Evolutionary conservation across 1,139 yeast genomes (phyloP), one percentile per base, ranked within the genome.

Genomic region (Pichia sp.): DNA sequence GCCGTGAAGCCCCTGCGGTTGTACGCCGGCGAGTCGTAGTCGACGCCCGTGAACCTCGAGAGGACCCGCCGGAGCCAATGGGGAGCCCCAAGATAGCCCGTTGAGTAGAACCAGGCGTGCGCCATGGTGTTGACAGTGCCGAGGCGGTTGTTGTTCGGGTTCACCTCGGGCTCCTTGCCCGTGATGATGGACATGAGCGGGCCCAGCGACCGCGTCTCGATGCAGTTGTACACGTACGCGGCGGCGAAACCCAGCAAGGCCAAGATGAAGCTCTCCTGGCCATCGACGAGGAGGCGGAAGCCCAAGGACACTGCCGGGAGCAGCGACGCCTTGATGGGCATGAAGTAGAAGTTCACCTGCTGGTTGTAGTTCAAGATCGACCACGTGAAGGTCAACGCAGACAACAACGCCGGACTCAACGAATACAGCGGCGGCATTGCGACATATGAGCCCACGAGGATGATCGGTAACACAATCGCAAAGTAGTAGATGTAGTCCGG

Each of bases 361-460:
- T 79, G 73, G 62, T 77, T 74, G 65, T 81, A 79, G 66, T 74
- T 76, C 2, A 75, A 70, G 46, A 86, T 69, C 20, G 85, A 79
- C 87, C 87, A 83, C 40, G 83, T 75, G 63, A 76, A 83, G 2
- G 84, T 78, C 53, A 83, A 73, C 45, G 85, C 80, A 6, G 82
- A 75, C 38, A 80, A 67, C 68, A 81, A 71, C 0, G 70, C 68
- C 4, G 69, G 66, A 7, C 63, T 61, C 20, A 69, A 56, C 14
- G 73, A 59, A 36, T 71, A 61, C 8, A 66, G 55, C n/a, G 66
- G 65, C 51, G 75, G 71, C 6, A 69, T 55, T 3, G 52, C 46
- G 6, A 73, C 57, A 14, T 75, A 68, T 6, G 72, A 54, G 4
- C 71, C 52, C 2, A 61, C 7, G 14, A 76, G 64, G 17, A 80